A percentile compares a stretch with the other conserved stretches of the same genome.
phyloP scores from a whole-genome alignment of 2,329 filamentous ascomycete species.

The Furcasterigmium furcatum region DNA sequence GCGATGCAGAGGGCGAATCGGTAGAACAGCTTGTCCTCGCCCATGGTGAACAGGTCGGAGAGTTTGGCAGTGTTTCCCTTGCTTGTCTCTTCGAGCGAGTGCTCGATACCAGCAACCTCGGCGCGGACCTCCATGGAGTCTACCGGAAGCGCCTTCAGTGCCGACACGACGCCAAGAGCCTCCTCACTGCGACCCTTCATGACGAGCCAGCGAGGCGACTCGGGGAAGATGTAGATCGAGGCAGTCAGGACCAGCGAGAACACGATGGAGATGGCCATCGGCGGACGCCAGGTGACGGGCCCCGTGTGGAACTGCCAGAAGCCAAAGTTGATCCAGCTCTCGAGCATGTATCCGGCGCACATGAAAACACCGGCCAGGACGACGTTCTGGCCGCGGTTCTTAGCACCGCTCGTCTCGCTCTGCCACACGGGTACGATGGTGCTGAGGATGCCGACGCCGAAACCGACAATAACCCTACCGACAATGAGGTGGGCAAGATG shows the following conservation, averaged over 20 bases:
- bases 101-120: slow-evolving; percentile 44
- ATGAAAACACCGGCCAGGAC: slow-evolving; percentile 24
- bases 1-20: slow-evolving; percentile 30
- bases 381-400: slow-evolving; percentile 38
- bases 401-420: slow-evolving; percentile 31
- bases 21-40: slow-evolving; percentile 46
- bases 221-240: slow-evolving; percentile 29
- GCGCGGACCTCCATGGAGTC: slow-evolving; percentile 31
- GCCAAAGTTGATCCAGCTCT: slow-evolving; percentile 42
- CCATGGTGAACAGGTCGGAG: slow-evolving; percentile 42
- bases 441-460: slow-evolving; percentile 36
- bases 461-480: slow-evolving; percentile 46
- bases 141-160: slow-evolving; percentile 30
- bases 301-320: slow-evolving; percentile 28
- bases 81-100: slow-evolving; percentile 40
- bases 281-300: slow-evolving; percentile 25
- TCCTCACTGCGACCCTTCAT: slow-evolving; percentile 27
- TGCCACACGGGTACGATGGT: slow-evolving; percentile 38
- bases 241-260: slow-evolving; percentile 26
- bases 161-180: slow-evolving; percentile 27
- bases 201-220: slow-evolving; percentile 32
- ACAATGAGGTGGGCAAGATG: slow-evolving; percentile 44
- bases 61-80: slow-evolving; percentile 28
- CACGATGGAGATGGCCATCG: slow-evolving; percentile 28
- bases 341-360: slow-evolving; percentile 24